Base-by-base conservation (phyloP, 148 eudicot genomes). In the Suaeda aralocaspica region DNA sequence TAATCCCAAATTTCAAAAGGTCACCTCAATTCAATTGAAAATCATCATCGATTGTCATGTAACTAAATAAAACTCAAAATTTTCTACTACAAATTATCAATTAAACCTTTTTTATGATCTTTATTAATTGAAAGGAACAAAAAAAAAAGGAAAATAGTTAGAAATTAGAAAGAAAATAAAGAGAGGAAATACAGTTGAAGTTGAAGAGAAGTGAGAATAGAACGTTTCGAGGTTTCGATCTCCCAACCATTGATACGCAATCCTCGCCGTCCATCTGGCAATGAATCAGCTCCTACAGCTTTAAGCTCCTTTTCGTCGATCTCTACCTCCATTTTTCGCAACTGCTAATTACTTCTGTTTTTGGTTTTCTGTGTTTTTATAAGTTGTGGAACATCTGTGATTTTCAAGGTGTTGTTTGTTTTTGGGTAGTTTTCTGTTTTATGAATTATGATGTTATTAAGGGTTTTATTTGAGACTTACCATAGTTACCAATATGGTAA, bases 241-340 rank as follows among this genome's bases (percentile, higher is more conserved):
- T 93, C 89, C 98, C 98, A 93, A 19, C 96, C 98, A 21, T 67
- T 82, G 30, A 93, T 80, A 19, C 80, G 81, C 66, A 90, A 68
- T 52, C 98, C 96, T 26, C 48, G 71, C 48, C 96, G 89, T 42
- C 95, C 92, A n/a, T 78, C 89, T 2, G 84, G 59, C 50, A 93
- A 81, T 31, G 74, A 66, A 79, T 83, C 85, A 13, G 87, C 98
- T 49, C 96, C 95, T 61, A 84, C 92, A 51, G 84, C 77, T 71
- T 88, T 87, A 25, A 93, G 59, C 50, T 85, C 89, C 18, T 61
- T 74, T 69, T 84, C 89, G 64, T 82, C 89, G 15, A 74, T 72
- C 53, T 85, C 87, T 29, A 76, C 44, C 74, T 87, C 92, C 91
- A 84, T 80, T 46, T n/a, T n/a, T 42, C 71, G 44, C 55, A 56